phyloP scores from a whole-genome alignment of 139 green algal genomes.

The Chara braunii region DNA sequence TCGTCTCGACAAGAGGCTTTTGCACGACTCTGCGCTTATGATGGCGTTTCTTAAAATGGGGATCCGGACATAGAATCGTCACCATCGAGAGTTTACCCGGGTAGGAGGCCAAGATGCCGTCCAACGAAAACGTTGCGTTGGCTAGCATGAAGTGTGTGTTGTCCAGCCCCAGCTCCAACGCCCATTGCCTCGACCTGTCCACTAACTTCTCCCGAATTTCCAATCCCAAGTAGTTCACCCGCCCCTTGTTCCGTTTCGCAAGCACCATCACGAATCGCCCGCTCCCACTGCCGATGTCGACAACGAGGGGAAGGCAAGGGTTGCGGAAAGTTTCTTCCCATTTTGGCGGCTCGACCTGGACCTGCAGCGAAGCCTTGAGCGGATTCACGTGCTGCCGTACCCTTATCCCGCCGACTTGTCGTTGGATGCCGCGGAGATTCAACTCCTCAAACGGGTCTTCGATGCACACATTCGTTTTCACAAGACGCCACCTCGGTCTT shows the following conservation, averaged over 20 bases:
- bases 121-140: background rate
- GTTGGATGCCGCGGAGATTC: too few relatives aligned
- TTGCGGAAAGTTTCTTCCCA: background rate
- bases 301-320: background rate
- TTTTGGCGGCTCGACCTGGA: background rate
- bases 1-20: slow-evolving; percentile 44
- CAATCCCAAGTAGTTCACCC: background rate
- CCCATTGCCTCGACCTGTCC: background rate
- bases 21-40: slow-evolving; percentile 78
- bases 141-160: slow-evolving; percentile 2
- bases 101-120: background rate
- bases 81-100: background rate
- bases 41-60: slow-evolving; percentile 81
- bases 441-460: too few relatives aligned
- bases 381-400: slow-evolving; percentile 8
- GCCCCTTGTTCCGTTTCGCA: background rate
- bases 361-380: background rate
- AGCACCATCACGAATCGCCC: slow-evolving; percentile 4
- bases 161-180: background rate
- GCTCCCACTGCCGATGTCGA: background rate
- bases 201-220: slow-evolving; percentile 4
- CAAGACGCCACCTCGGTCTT: too few relatives aligned
- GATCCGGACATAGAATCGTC: slow-evolving; percentile 77
- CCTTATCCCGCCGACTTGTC: too few relatives aligned
- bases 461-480: too few relatives aligned